A percentile compares a stretch with the other conserved stretches of the same genome.
Evolutionary conservation across 495 filamentous ascomycete species (phyloP).

Genomic region (Elasticomyces elasticus): DNA sequence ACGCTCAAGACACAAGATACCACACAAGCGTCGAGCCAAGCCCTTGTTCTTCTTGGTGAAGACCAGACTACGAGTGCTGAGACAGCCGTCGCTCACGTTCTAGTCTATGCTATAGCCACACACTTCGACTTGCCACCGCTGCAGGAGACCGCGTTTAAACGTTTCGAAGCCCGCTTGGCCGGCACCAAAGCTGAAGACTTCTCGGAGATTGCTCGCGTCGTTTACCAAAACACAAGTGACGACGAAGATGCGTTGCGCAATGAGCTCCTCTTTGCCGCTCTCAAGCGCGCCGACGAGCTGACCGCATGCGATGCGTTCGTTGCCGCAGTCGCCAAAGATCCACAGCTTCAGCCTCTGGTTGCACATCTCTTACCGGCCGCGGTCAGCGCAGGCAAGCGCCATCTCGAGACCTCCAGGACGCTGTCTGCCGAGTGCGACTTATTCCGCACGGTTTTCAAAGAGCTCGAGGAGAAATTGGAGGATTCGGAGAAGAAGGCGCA

Average conservation of each 20-base stretch:
- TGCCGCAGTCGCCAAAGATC: background rate
- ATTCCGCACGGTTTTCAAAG: no score
- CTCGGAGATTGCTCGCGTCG: background rate
- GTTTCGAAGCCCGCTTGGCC: background rate
- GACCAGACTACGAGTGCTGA: background rate
- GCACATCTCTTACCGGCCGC: background rate
- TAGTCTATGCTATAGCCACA: slow-evolving; percentile 1
- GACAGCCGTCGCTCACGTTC: background rate
- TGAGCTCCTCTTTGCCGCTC: background rate
- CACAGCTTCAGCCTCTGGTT: background rate
- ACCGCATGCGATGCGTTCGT: background rate
- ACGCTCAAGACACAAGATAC: background rate
- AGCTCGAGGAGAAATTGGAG: no score
- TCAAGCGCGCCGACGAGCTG: slow-evolving; percentile 3
- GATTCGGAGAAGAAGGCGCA: no score
- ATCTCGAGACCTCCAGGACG: no score
- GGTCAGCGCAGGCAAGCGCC: no score
- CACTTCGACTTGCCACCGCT: background rate
- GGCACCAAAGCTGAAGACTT: background rate
- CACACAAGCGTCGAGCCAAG: background rate
- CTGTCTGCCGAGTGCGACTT: no score
- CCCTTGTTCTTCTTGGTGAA: background rate
- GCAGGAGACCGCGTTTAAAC: background rate
- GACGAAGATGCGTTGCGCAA: background rate
- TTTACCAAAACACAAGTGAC: background rate